These are phyloP conservation scores for Xanthoparmelia taractica DNA, from an alignment of 495 filamentous ascomycete genomes.

Conservation along the genomic window DNA sequence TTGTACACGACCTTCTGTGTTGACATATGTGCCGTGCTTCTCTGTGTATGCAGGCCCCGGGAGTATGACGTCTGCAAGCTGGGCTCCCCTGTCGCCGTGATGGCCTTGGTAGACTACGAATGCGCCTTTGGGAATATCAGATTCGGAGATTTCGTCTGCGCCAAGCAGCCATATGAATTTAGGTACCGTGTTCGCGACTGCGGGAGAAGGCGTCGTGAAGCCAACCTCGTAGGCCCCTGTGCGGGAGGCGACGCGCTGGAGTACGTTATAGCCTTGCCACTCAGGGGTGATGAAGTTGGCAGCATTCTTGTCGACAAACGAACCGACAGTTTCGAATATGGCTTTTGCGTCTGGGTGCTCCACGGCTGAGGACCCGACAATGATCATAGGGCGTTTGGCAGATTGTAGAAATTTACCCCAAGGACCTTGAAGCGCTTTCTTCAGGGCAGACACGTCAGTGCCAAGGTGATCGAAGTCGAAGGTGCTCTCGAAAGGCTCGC, in stretches of 20 bases:
- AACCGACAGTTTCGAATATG: constrained; percentile 80
- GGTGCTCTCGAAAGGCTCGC: constrained; percentile 82
- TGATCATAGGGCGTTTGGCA: constrained; percentile 92
- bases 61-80: constrained; percentile 87
- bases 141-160: constrained; percentile 75
- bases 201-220: constrained; percentile 73
- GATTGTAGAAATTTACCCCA: constrained; percentile 85
- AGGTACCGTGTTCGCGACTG: constrained; percentile 69
- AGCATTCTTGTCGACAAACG: constrained; percentile 87
- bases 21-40: constrained; percentile 93
- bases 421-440: constrained; percentile 71
- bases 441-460: constrained; percentile 63
- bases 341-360: constrained; percentile 87
- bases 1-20: constrained; percentile 93
- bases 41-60: constrained; percentile 94
- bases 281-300: constrained; percentile 78
- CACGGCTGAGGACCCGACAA: constrained; percentile 80
- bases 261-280: constrained; percentile 96
- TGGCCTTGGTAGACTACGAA: constrained; percentile 98
- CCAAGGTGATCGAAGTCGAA: constrained; percentile 92
- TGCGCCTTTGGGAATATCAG: constrained; percentile 83
- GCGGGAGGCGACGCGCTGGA: constrained; percentile 86
- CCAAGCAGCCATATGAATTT: constrained; percentile 97
- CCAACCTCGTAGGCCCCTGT: constrained; percentile 91
- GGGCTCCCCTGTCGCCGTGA: constrained; percentile 88